A percentile compares a stretch with the other conserved stretches of the same genome.
These are phyloP conservation scores for Lepidium africanum DNA, from an alignment of 345 rosid genomes.

Conservation along the genomic window DNA sequence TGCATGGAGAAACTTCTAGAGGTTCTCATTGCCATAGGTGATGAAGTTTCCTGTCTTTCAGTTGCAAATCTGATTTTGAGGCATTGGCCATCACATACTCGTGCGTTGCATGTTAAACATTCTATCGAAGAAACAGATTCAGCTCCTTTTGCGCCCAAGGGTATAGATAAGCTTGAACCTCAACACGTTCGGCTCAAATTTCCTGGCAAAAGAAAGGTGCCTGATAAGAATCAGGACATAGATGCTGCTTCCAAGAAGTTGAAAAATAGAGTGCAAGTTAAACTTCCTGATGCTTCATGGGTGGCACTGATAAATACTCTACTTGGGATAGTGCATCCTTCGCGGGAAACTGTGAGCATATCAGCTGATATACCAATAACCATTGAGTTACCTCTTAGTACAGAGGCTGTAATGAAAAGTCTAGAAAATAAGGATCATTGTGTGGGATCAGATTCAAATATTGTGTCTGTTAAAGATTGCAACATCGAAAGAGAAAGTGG, in stretches of 20 bases:
- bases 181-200: conserved; percentile 78
- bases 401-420: conserved; percentile 36
- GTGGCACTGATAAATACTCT: conserved; percentile 54
- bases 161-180: conserved; percentile 91
- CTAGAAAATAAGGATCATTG: conserved; percentile 35
- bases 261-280: conserved; percentile 48
- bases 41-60: conserved; percentile 94
- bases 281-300: conserved; percentile 67
- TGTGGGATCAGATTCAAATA: conserved; percentile 30
- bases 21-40: conserved; percentile 97
- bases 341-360: conserved; percentile 32
- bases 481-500: conserved; percentile 48
- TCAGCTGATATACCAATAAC: conserved; percentile 73
- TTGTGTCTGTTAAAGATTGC: conserved; percentile 36
- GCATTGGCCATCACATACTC: conserved; percentile 98
- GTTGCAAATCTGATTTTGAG: conserved; percentile 89
- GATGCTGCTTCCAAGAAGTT: conserved; percentile 45
- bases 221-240: conserved; percentile 41
- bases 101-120: conserved; percentile 78
- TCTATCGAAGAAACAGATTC: conserved; percentile 70
- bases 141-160: conserved; percentile 82
- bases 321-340: conserved; percentile 58
- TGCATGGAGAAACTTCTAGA: conserved; percentile 99
- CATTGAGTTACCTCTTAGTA: conserved; percentile 37
- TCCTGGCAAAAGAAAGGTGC: conserved; percentile 73